These are phyloP conservation scores for Davidsoniella neocaledoniae DNA, from an alignment of 2,329 filamentous ascomycete genomes.

Conservation along the genomic window DNA sequence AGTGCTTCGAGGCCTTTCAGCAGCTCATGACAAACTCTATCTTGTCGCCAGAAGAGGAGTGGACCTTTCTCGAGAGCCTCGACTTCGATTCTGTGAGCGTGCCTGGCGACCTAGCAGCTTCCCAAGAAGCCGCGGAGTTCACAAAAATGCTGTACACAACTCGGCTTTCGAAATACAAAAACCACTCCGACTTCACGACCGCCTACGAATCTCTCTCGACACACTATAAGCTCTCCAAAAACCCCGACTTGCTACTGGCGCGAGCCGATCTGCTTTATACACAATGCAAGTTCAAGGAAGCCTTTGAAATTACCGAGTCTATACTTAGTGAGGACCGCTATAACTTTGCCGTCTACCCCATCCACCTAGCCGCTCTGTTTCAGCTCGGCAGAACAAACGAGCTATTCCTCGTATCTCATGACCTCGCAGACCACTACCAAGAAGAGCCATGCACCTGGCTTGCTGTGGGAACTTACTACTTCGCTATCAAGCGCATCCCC, in stretches of 20 bases:
- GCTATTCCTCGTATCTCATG: conserved; percentile 81
- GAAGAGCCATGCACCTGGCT: conserved; percentile 86
- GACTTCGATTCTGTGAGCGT: conserved; percentile 74
- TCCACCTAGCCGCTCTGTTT: conserved; percentile 81
- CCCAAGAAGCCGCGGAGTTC: conserved; percentile 82
- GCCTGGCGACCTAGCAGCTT: conserved; percentile 44
- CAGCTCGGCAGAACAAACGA: conserved; percentile 76
- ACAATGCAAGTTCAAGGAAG: conserved; percentile 82
- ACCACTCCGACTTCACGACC: conserved; percentile 63
- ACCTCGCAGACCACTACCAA: conserved; percentile 79
- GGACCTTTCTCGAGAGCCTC: conserved; percentile 72
- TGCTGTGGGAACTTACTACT: conserved; percentile 89
- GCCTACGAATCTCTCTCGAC: conserved; percentile 85
- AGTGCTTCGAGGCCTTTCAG: conserved; percentile 96
- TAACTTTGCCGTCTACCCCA: conserved; percentile 74
- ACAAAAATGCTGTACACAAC: conserved; percentile 95
- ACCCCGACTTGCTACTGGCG: conserved; percentile 79
- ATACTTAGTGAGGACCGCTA: conserved; percentile 75
- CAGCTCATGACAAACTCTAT: conserved; percentile 94
- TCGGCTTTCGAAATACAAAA: conserved; percentile 84
- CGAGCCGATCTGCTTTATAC: conserved; percentile 86
- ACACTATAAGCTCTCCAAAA: conserved; percentile 74
- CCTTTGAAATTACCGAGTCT: conserved; percentile 64
- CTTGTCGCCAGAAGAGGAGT: conserved; percentile 77
- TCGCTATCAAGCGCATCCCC: conserved; percentile 73